phyloP scores from a whole-genome alignment of 176 grass and related monocot genomes.

The Coix lacrymajobi region DNA sequence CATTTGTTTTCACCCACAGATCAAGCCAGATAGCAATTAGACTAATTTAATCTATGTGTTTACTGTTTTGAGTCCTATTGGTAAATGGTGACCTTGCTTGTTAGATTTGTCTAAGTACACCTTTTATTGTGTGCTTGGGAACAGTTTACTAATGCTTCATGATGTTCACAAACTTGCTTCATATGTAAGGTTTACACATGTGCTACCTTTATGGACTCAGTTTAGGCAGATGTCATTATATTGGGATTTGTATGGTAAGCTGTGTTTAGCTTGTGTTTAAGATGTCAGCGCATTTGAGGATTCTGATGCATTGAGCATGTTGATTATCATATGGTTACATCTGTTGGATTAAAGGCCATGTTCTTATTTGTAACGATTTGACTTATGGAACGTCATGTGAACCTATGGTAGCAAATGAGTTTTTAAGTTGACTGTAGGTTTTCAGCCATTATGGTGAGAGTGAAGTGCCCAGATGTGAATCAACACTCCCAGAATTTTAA shows the following conservation, averaged over 20 bases:
- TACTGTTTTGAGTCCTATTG: background rate
- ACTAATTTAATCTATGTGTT: background rate
- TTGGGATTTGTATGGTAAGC: background rate
- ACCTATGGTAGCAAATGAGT: background rate
- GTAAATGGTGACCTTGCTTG: background rate
- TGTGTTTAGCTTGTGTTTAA: background rate
- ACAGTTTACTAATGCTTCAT: background rate
- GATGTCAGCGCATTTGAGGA: background rate
- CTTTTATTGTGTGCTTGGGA: background rate
- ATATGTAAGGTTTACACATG: background rate
- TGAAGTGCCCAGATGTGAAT: constrained; percentile 4
- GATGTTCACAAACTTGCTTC: constrained; percentile 6
- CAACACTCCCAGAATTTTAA: background rate
- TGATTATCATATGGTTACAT: background rate
- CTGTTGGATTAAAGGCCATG: background rate
- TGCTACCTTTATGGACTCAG: background rate
- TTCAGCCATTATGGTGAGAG: background rate
- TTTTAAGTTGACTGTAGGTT: background rate
- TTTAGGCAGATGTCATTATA: background rate
- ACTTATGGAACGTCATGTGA: background rate
- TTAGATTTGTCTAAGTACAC: background rate
- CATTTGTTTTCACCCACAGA: background rate
- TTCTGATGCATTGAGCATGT: constrained; percentile 10
- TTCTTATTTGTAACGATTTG: background rate
- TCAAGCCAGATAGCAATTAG: background rate